These are phyloP conservation scores for Postia placenta DNA, from an alignment of 768 basidiomycete species.

Conservation along the genomic window DNA sequence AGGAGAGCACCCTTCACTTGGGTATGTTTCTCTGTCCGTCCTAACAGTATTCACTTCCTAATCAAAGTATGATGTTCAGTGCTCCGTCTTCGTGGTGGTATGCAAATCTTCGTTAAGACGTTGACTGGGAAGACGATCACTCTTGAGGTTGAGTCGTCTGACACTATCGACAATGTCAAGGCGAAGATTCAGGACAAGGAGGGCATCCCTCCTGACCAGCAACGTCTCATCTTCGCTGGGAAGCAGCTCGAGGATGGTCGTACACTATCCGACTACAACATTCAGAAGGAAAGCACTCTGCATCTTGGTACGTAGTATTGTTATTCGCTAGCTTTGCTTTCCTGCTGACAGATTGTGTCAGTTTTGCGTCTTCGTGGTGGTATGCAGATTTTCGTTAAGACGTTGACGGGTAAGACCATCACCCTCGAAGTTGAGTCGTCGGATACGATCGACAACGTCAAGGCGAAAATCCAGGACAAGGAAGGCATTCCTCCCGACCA, in stretches of 20 bases:
- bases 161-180: conserved; percentile 88
- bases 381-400: conserved; percentile 47
- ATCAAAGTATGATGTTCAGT: conserved; percentile 40
- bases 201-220: conserved; percentile 80
- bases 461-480: conserved; percentile 28
- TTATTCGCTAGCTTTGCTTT: not conserved
- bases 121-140: conserved; percentile 90
- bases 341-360: not conserved
- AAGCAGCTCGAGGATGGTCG: conserved; percentile 56
- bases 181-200: conserved; percentile 79
- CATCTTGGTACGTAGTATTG: conserved; percentile 20
- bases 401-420: conserved; percentile 48
- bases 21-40: conserved; percentile 21
- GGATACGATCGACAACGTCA: conserved; percentile 26
- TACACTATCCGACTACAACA: conserved; percentile 28
- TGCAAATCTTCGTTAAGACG: conserved; percentile 88
- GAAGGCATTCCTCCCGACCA: conserved; percentile 27
- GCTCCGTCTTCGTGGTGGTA: conserved; percentile 80
- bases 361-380: conserved; percentile 36
- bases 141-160: conserved; percentile 85
- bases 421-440: conserved; percentile 45
- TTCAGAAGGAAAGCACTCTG: conserved; percentile 26
- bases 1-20: conserved; percentile 80
- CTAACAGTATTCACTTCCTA: too few relatives aligned
- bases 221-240: conserved; percentile 83